These are phyloP conservation scores for Hylodesmum podocarpum DNA, from an alignment of 306 rosid species.

Conservation along the genomic window DNA sequence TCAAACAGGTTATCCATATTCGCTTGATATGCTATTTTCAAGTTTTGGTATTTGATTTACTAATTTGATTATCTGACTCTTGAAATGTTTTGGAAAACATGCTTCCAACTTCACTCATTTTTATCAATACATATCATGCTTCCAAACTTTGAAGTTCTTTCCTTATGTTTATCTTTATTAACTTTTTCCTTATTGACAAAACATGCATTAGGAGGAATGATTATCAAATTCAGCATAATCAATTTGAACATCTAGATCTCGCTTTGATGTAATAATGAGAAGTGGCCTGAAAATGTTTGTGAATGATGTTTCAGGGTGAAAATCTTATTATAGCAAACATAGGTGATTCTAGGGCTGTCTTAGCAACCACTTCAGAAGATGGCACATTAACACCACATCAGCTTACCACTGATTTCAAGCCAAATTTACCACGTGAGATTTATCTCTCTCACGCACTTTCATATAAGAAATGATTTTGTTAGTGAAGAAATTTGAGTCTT, in stretches of 20 bases:
- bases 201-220: neutral
- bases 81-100: neutral
- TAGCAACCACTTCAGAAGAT: constrained; percentile 59
- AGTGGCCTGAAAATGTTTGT: constrained; percentile 15
- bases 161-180: neutral
- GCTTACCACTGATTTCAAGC: constrained; percentile 70
- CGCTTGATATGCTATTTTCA: constrained; percentile 7
- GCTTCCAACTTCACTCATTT: neutral
- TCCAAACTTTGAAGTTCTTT: neutral
- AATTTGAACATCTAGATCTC: neutral
- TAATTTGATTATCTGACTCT: neutral
- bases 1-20: constrained; percentile 68
- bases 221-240: neutral
- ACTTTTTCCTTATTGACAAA: neutral
- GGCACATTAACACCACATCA: constrained; percentile 58
- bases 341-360: constrained; percentile 81
- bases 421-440: constrained; percentile 59
- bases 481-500: neutral
- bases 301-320: constrained; percentile 50
- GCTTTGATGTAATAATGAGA: neutral
- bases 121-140: neutral
- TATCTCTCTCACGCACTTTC: neutral
- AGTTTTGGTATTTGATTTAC: constrained; percentile 6
- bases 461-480: neutral
- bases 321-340: constrained; percentile 59